Percentiles rank a stretch among this genome's conserved stretches.
Evolutionary conservation across 148 eudicot genomes (phyloP).

Genomic region (Arbutus unedo): DNA sequence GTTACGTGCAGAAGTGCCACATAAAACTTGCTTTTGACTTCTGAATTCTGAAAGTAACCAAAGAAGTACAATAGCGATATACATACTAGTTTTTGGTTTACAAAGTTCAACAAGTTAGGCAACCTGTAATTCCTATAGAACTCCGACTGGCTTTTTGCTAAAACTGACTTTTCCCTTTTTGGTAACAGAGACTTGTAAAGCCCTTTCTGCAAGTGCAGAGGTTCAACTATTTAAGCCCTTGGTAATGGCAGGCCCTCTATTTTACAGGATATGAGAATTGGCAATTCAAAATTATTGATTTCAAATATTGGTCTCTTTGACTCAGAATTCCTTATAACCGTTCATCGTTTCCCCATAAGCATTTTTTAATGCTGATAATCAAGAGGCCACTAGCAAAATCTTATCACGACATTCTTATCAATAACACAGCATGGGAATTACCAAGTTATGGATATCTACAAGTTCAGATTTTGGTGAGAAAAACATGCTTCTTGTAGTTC

Average conservation of each 20-base stretch:
- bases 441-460: background rate
- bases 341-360: background rate
- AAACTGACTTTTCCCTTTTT: background rate
- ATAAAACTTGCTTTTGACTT: background rate
- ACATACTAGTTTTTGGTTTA: background rate
- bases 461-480: background rate
- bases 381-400: background rate
- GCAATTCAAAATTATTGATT: background rate
- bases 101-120: background rate
- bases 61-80: conserved; percentile 6
- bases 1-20: background rate
- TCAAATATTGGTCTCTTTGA: background rate
- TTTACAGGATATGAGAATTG: background rate
- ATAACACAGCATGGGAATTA: background rate
- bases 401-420: background rate
- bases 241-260: background rate
- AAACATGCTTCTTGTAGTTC: background rate
- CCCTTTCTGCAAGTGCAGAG: background rate
- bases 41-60: background rate
- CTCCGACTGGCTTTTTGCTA: background rate
- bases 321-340: background rate
- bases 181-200: background rate
- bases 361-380: background rate
- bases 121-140: background rate
- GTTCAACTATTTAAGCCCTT: background rate